Evolutionary conservation across 805 yeast genomes (phyloP).

Genomic region (Hanseniaspora thailandica): DNA sequence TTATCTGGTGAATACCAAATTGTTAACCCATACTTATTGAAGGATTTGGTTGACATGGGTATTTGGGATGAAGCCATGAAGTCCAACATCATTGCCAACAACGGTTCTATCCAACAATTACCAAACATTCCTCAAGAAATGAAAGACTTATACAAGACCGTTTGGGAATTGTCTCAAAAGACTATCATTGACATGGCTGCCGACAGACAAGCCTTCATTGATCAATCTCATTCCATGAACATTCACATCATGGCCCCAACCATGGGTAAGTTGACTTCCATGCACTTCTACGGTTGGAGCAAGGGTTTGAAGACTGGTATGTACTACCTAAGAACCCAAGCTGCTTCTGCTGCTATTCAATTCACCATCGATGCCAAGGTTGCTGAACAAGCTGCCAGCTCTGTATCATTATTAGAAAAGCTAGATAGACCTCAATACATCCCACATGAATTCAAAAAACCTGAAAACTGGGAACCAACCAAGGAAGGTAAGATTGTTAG

Average conservation of each 20-base stretch:
- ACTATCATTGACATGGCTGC: conserved; percentile 74
- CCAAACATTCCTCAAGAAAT: conserved; percentile 62
- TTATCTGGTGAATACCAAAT: conserved; percentile 89
- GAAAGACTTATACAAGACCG: conserved; percentile 77
- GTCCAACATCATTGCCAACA: conserved; percentile 57
- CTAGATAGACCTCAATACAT: conserved; percentile 32
- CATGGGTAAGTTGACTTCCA: conserved; percentile 89
- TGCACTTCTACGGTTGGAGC: conserved; percentile 99
- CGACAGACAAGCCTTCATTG: conserved; percentile 67
- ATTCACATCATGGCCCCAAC: conserved; percentile 82
- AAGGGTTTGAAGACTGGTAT: conserved; percentile 97
- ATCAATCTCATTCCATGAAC: conserved; percentile 89
- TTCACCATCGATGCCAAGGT: conserved; percentile 77
- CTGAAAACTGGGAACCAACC: conserved; percentile 16
- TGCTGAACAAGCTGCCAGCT: conserved; percentile 79
- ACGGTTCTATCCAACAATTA: conserved; percentile 78
- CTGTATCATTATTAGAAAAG: conserved; percentile 28
- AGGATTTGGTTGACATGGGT: conserved; percentile 70
- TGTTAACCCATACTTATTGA: conserved; percentile 73
- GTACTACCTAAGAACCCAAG: conserved; percentile 95
- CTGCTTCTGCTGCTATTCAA: conserved; percentile 94
- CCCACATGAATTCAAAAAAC: conserved; percentile 21
- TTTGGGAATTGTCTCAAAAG: conserved; percentile 91
- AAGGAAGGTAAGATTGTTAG: conserved; percentile 17
- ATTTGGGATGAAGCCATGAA: conserved; percentile 75